A percentile compares a stretch with the other conserved stretches of the same genome.
These are phyloP conservation scores for Candida caryicola DNA, from an alignment of 805 yeast species.

Conservation along the genomic window DNA sequence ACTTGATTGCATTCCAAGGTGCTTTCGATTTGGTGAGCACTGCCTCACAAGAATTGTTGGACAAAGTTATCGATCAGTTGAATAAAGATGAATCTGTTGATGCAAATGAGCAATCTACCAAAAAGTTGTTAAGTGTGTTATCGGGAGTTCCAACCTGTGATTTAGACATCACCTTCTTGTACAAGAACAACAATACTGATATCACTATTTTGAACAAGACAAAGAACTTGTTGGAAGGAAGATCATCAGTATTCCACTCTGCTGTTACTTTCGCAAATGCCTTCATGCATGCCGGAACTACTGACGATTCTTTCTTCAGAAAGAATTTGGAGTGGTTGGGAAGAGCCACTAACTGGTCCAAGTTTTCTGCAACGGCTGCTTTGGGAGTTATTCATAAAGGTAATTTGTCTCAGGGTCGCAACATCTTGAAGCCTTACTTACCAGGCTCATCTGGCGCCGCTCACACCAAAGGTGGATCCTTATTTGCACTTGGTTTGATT, in stretches of 20 bases:
- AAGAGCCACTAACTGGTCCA: constrained; percentile 98
- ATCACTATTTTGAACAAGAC: constrained; percentile 76
- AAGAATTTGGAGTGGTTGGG: constrained; percentile 93
- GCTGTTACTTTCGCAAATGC: constrained; percentile 95
- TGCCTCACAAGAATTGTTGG: constrained; percentile 85
- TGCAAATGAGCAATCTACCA: constrained; percentile 19
- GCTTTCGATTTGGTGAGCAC: constrained; percentile 92
- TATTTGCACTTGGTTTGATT: constrained; percentile 88
- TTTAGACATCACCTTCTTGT: constrained; percentile 81
- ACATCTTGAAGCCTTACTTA: constrained; percentile 83
- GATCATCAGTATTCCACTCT: constrained; percentile 90
- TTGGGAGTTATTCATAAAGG: constrained; percentile 96
- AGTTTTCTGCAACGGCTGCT: constrained; percentile 96
- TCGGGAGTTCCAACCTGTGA: constrained; percentile 95
- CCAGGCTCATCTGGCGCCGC: constrained; percentile 79
- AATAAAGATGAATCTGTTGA: constrained; percentile 26
- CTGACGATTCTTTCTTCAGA: constrained; percentile 89
- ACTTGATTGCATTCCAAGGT: constrained; percentile 77
- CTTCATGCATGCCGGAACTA: constrained; percentile 92
- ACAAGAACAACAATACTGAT: constrained; percentile 86
- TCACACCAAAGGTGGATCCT: constrained; percentile 93
- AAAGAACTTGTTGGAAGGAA: constrained; percentile 79
- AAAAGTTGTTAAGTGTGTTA: constrained; percentile 63
- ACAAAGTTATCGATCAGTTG: constrained; percentile 46
- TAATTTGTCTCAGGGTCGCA: constrained; percentile 84